Evolutionary conservation across 1,284 basidiomycete species (phyloP), one percentile per base, ranked within the genome.

Genomic region (Polyporus tsugae): DNA sequence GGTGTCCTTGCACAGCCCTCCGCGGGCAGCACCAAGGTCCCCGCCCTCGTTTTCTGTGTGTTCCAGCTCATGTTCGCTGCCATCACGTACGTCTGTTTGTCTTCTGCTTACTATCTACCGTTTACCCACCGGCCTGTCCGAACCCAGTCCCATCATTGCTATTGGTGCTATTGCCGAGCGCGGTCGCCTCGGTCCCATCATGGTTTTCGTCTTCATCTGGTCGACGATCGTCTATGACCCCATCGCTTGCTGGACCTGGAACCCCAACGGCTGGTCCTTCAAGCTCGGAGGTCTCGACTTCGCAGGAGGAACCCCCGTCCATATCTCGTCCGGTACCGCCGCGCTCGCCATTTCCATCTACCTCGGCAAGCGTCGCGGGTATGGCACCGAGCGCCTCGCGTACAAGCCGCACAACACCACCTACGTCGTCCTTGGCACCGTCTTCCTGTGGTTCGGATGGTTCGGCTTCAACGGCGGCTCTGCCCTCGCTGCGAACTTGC

Each of bases 391-490:
- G 76, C 89, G 93, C 41, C 88, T 96, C 44, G 94, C 95, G 1
- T 94, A 96, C 89, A 95, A 96, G 84, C 91, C 94, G 6, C 89
- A 95, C 80, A 95, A 94, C 80, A 93, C 92, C 2, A 90, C 91
- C 55, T 95, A 97, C 80, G 94, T 99, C 73, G 86, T 98, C 64
- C 85, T 99, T 65, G 97, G 97, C 63, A 99, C 97, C 0, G 89
- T 91, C 15, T 90, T 99, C 82, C 93, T 99, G 67, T 99, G 96
- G 97, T 96, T 98, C 76, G 97, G 96, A n/a, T 98, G 97, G 97
- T 96, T 97, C 77, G 96, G 93, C 10, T 92, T 91, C 86, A 97
- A 97, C 82, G 95, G 95, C 53, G 94, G 94, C 46, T 92, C 89
- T 17, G 94, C 95, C 10, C 85, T 95, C 69, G 87, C 89, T 41